A percentile compares a stretch with the other conserved stretches of the same genome.
These are phyloP conservation scores for Berberis vulgaris DNA, from an alignment of 164 flowering plant genomes.

Conservation along the genomic window DNA sequence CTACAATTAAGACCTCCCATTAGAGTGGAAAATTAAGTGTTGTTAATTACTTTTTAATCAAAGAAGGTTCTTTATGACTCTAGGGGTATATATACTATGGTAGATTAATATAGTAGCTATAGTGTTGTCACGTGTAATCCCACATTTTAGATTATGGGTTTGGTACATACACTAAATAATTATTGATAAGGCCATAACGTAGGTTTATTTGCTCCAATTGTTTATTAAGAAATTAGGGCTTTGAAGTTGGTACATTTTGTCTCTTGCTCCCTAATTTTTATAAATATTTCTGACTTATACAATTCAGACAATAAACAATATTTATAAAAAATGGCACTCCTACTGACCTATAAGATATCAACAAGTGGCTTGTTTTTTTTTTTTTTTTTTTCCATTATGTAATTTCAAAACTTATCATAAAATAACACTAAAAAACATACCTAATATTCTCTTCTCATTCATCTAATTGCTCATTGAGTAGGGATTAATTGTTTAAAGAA, in stretches of 20 bases:
- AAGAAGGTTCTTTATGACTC: slow-evolving; percentile 3
- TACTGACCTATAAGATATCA: too few species aligned
- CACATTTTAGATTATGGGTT: slow-evolving; percentile 4
- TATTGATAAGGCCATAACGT: background rate
- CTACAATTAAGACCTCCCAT: background rate
- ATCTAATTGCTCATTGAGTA: too few species aligned
- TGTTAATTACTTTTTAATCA: background rate
- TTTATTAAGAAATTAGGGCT: slow-evolving; percentile 3
- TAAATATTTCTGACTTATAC: background rate
- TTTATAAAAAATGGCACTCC: too few species aligned
- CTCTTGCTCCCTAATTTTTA: slow-evolving; percentile 7
- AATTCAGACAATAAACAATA: too few species aligned
- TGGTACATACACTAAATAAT: background rate
- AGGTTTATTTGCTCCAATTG: background rate
- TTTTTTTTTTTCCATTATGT: too few species aligned
- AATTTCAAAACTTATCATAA: too few species aligned
- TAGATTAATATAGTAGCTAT: background rate
- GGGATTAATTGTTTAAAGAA: too few species aligned
- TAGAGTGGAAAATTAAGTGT: background rate
- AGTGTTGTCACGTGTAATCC: slow-evolving; percentile 13
- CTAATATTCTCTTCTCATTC: too few species aligned
- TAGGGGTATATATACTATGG: background rate
- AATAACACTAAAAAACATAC: too few species aligned
- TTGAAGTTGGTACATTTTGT: slow-evolving; percentile 17
- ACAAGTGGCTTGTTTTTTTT: too few species aligned